Evolutionary conservation across 2,329 filamentous ascomycete genomes (phyloP).

Genomic region (Cryoendolithus antarcticus): DNA sequence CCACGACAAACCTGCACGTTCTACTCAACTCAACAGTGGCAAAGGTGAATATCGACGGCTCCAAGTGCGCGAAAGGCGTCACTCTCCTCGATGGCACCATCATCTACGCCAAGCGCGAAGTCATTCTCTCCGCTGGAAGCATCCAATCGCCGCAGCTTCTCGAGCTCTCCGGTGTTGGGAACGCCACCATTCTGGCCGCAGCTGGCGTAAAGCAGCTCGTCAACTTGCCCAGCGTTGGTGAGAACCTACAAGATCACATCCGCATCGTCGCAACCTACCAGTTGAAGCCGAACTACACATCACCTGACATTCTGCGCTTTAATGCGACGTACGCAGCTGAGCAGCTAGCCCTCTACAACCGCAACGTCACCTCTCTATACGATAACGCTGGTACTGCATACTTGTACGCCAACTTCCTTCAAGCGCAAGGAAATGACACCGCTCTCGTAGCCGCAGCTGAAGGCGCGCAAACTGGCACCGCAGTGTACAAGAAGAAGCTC

Average conservation of each 20-base stretch:
- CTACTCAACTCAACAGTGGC: conserved; percentile 26
- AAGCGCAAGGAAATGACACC: conserved; percentile 22
- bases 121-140: conserved; percentile 41
- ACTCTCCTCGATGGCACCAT: conserved; percentile 20
- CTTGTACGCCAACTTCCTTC: conserved; percentile 31
- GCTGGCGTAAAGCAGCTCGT: conserved; percentile 36
- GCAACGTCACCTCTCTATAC: conserved; percentile 24
- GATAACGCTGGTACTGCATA: conserved; percentile 31
- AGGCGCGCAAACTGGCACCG: conserved; percentile 19
- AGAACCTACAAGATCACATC: conserved; percentile 32
- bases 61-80: conserved; percentile 20
- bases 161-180: conserved; percentile 51
- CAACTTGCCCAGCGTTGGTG: conserved; percentile 41
- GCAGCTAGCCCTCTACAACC: conserved; percentile 27
- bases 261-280: conserved; percentile 17
- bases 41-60: conserved; percentile 25
- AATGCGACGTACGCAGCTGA: conserved; percentile 25
- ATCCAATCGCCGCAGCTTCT: conserved; percentile 45
- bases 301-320: conserved; percentile 19
- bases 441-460: conserved; percentile 23
- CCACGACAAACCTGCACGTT: conserved; percentile 31
- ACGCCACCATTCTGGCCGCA: conserved; percentile 33
- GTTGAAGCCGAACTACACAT: conserved; percentile 21
- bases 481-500: conserved; percentile 29
- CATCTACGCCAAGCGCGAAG: conserved; percentile 33